These are phyloP conservation scores for Silene noctiflora DNA, from an alignment of 179 eudicot genomes.

Conservation along the genomic window DNA sequence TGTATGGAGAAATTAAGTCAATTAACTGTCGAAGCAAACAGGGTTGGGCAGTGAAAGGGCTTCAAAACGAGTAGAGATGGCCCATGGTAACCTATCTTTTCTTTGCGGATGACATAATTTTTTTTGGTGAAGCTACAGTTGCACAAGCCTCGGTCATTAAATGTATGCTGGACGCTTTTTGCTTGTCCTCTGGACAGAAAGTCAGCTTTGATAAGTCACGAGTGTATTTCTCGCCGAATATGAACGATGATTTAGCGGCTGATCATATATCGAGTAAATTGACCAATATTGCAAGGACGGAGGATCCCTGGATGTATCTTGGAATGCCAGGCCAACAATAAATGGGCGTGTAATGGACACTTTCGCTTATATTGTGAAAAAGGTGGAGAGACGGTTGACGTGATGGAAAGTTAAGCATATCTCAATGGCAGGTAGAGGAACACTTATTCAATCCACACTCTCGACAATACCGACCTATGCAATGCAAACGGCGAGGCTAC, in stretches of 20 bases:
- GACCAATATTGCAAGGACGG: neutral
- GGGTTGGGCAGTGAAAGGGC: too few relatives aligned
- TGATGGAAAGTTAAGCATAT: slow-evolving; percentile 16
- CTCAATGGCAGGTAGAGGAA: neutral
- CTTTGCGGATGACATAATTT: neutral
- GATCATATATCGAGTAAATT: neutral
- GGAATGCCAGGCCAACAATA: slow-evolving; percentile 2
- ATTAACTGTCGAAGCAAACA: too few relatives aligned
- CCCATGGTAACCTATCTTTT: neutral
- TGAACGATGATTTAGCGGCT: neutral
- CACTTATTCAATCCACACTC: neutral
- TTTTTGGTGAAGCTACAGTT: too few relatives aligned
- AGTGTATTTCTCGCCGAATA: too few relatives aligned
- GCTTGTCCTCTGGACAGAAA: neutral
- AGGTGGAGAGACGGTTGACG: neutral
- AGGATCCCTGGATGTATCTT: neutral
- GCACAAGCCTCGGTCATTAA: neutral
- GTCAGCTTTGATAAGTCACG: too few relatives aligned
- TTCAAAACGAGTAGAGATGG: too few relatives aligned
- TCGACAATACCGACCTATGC: neutral
- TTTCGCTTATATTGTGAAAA: neutral
- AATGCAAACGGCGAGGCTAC: too few relatives aligned
- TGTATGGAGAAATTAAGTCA: too few relatives aligned
- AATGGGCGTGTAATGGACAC: neutral
- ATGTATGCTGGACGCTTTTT: neutral